phyloP scores from a whole-genome alignment of 2,329 filamentous ascomycete species.

The Fusarium sp. region DNA sequence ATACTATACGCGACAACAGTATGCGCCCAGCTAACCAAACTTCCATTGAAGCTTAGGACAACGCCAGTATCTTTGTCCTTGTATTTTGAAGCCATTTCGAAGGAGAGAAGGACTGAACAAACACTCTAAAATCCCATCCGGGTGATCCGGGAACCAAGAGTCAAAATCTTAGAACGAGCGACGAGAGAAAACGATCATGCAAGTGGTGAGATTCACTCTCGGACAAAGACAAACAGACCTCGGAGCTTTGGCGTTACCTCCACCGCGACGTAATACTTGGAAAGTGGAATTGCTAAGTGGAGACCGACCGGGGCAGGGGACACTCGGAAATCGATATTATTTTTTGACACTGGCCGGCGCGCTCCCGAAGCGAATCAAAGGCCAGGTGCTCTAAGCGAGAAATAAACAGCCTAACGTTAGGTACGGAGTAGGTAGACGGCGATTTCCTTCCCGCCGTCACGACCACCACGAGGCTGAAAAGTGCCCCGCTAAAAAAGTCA shows the following conservation, averaged over 20 bases:
- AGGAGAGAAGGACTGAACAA: slow-evolving; percentile 29
- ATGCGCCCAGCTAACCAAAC: slow-evolving; percentile 90
- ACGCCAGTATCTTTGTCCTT: slow-evolving; percentile 72
- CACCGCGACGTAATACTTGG: slow-evolving; percentile 37
- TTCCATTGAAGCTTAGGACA: slow-evolving; percentile 75
- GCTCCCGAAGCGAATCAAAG: slow-evolving; percentile 29
- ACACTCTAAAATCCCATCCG: slow-evolving; percentile 43
- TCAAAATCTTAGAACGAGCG: slow-evolving; percentile 25
- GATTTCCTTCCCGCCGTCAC: neutral
- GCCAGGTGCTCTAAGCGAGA: neutral
- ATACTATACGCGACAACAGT: slow-evolving; percentile 82
- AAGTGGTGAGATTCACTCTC: slow-evolving; percentile 40
- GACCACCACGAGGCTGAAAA: slow-evolving; percentile 26
- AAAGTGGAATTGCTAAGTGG: slow-evolving; percentile 30
- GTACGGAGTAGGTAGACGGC: neutral
- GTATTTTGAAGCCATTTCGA: slow-evolving; percentile 56
- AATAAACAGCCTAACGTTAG: neutral
- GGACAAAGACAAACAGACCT: slow-evolving; percentile 34
- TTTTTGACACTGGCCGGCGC: slow-evolving; percentile 32
- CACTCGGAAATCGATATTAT: slow-evolving; percentile 24
- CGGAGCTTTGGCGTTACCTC: slow-evolving; percentile 40
- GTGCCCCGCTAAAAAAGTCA: slow-evolving; percentile 29
- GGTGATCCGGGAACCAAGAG: slow-evolving; percentile 40
- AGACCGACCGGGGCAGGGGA: slow-evolving; percentile 13
- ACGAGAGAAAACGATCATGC: slow-evolving; percentile 19